A percentile compares a stretch with the other conserved stretches of the same genome.
These are phyloP conservation scores for Lachnellula suecica DNA, from an alignment of 2,329 filamentous ascomycete genomes.

Conservation along the genomic window DNA sequence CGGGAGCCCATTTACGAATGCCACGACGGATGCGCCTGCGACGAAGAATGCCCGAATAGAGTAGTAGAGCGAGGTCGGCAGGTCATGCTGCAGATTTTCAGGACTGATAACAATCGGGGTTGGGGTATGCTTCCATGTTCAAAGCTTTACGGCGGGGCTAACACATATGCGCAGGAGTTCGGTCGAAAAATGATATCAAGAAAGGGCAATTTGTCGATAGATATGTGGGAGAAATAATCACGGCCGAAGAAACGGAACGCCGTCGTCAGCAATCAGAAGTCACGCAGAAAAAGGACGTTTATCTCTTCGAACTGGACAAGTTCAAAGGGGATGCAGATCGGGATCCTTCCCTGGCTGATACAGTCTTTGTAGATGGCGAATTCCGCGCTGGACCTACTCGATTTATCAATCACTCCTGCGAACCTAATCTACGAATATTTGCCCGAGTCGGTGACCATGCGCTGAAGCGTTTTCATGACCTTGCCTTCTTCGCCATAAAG, in stretches of 20 bases:
- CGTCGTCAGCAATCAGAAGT: slow-evolving; percentile 58
- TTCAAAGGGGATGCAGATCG: slow-evolving; percentile 55
- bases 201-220: slow-evolving; percentile 77
- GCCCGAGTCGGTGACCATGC: slow-evolving; percentile 76
- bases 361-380: slow-evolving; percentile 66
- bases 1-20: slow-evolving; percentile 76
- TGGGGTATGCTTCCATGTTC: slow-evolving; percentile 58
- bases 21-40: slow-evolving; percentile 69
- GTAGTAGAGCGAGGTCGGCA: slow-evolving; percentile 74
- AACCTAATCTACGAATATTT: slow-evolving; percentile 78
- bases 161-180: slow-evolving; percentile 49
- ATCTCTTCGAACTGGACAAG: slow-evolving; percentile 81
- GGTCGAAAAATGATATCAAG: slow-evolving; percentile 61
- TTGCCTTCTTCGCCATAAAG: slow-evolving; percentile 71
- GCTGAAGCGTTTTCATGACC: slow-evolving; percentile 71
- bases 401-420: slow-evolving; percentile 82
- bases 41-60: slow-evolving; percentile 65
- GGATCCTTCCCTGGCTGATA: slow-evolving; percentile 49
- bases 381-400: slow-evolving; percentile 75
- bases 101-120: slow-evolving; percentile 64
- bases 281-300: slow-evolving; percentile 68
- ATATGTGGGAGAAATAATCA: slow-evolving; percentile 74
- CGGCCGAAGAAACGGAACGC: slow-evolving; percentile 59
- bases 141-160: slow-evolving; percentile 2
- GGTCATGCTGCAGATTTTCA: slow-evolving; percentile 74